A percentile compares a stretch with the other conserved stretches of the same genome.
phyloP scores from a whole-genome alignment of 73 alveolate species.

The Stentor coeruleus region DNA sequence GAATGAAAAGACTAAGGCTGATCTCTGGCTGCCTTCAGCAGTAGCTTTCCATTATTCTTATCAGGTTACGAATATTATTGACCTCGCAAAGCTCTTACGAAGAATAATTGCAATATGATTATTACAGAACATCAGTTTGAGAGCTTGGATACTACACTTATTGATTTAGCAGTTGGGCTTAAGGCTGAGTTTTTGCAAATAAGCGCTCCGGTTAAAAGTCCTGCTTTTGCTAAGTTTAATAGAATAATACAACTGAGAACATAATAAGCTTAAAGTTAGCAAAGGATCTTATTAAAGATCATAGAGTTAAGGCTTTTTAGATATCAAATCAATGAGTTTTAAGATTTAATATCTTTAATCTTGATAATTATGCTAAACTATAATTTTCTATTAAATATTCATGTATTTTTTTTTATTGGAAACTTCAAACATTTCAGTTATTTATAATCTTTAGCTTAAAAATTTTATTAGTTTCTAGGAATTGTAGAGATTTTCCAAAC shows the following conservation, averaged over 20 bases:
- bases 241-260: conserved; percentile 6
- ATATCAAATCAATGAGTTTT: too few species aligned
- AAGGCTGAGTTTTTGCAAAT: conserved; percentile 15
- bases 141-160: neutral
- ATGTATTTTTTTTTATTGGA: too few species aligned
- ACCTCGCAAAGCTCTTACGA: neutral
- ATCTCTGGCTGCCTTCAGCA: neutral
- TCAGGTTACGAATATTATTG: conserved; percentile 1
- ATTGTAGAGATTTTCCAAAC: too few species aligned
- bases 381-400: too few species aligned
- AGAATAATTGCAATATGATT: neutral
- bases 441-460: too few species aligned
- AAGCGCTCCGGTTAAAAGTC: conserved; percentile 17
- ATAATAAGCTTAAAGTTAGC: too few species aligned
- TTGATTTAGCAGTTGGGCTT: neutral
- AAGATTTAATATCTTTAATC: too few species aligned
- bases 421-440: too few species aligned
- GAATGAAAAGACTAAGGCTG: neutral
- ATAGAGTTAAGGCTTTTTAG: too few species aligned
- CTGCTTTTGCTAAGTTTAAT: neutral
- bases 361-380: too few species aligned
- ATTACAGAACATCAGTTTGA: conserved; percentile 17
- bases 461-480: too few species aligned
- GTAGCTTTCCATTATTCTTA: neutral
- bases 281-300: too few species aligned